These are phyloP conservation scores for Taphrina betulina DNA, from an alignment of 1,139 yeast genomes.

Conservation along the genomic window DNA sequence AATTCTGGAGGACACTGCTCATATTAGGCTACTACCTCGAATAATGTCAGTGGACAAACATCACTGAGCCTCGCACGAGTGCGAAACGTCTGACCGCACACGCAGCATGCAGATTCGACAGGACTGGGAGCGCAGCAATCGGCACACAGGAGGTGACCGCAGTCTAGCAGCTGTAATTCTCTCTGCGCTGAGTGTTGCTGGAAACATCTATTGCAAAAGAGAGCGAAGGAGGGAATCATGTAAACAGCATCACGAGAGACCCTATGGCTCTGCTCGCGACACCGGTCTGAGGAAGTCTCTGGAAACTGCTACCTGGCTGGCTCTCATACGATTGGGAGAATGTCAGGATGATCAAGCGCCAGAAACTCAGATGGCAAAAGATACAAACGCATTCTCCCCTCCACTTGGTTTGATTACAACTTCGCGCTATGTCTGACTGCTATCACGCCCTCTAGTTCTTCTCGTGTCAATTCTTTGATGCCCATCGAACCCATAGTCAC, in stretches of 20 bases:
- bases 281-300: too few species aligned
- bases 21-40: too few species aligned
- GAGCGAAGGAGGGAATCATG: not conserved
- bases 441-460: constrained; percentile 13
- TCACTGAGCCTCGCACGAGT: not conserved
- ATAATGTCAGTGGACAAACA: too few species aligned
- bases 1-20: constrained; percentile 2
- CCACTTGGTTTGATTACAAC: too few species aligned
- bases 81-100: not conserved
- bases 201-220: constrained; percentile 17
- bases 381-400: too few species aligned
- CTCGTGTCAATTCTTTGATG: constrained; percentile 22
- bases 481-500: constrained; percentile 38
- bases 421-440: too few species aligned
- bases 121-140: not conserved
- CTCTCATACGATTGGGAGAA: too few species aligned
- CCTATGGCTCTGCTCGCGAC: too few species aligned
- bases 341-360: too few species aligned
- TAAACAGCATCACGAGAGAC: too few species aligned
- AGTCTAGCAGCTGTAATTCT: constrained; percentile 1
- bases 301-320: too few species aligned
- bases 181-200: not conserved
- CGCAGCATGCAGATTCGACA: not conserved
- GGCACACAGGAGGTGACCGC: constrained; percentile 2
- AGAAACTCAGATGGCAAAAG: too few species aligned